A percentile compares a stretch with the other conserved stretches of the same genome.
Conservation (phyloP, 306 rosid species). For the Medicago lupulina region DNA sequence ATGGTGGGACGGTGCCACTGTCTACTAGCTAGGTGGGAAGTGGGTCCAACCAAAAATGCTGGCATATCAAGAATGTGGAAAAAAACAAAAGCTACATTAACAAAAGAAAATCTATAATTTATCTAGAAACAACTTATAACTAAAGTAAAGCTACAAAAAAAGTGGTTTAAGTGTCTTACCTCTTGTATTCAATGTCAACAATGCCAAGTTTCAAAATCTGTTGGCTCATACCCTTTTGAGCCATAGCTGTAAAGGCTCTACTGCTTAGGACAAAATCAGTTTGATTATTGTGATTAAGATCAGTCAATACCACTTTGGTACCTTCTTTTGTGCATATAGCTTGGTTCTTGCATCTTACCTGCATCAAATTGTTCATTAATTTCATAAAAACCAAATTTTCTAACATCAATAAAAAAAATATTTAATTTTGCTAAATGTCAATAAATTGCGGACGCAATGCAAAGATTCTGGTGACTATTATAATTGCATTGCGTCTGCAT, state of each 20-base stretch:
- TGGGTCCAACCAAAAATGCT: constrained; percentile 43
- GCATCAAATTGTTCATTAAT: constrained; percentile 36
- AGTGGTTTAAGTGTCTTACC: constrained; percentile 51
- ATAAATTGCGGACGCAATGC: neutral
- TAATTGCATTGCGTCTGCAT: neutral
- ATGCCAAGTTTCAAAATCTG: constrained; percentile 64
- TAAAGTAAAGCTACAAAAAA: neutral
- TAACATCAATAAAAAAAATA: neutral
- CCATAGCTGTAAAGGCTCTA: constrained; percentile 76
- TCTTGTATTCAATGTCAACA: constrained; percentile 76
- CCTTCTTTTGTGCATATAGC: constrained; percentile 61
- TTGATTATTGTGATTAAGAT: constrained; percentile 59
- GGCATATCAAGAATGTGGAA: neutral
- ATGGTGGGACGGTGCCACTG: constrained; percentile 36
- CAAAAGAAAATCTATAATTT: neutral
- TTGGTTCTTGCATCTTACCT: constrained; percentile 83
- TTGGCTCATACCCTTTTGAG: constrained; percentile 55
- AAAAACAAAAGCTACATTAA: neutral
- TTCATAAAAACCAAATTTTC: neutral
- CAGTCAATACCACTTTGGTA: constrained; percentile 66
- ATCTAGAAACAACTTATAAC: constrained; percentile 13
- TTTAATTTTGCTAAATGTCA: neutral
- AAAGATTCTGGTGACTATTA: neutral
- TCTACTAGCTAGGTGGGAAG: constrained; percentile 35
- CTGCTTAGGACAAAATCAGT: constrained; percentile 80